Conservation (phyloP, 116 monocot genomes). For the Phalaenopsis hybrid region DNA sequence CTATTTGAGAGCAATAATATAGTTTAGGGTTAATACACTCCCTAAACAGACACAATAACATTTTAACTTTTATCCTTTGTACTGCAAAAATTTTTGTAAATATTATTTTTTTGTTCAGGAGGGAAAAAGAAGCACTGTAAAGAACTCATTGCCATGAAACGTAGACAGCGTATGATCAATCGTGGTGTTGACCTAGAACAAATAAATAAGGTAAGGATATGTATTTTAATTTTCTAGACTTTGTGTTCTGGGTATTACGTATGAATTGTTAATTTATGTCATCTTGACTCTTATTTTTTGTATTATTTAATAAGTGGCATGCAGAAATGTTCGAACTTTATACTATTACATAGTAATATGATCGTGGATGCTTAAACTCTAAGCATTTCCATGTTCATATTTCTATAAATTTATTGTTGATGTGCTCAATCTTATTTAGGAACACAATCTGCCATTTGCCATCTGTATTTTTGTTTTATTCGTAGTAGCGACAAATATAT, state of each 20-base stretch:
- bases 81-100: neutral
- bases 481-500: neutral
- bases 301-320: neutral
- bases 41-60: neutral
- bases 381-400: neutral
- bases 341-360: neutral
- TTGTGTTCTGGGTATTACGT: neutral
- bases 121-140: conserved; percentile 75
- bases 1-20: neutral
- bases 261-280: neutral
- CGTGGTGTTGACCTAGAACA: conserved; percentile 91
- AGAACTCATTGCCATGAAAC: conserved; percentile 75
- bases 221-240: neutral
- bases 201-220: conserved; percentile 61
- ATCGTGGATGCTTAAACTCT: neutral
- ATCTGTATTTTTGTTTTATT: neutral
- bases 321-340: neutral
- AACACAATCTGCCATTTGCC: neutral
- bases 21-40: neutral
- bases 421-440: neutral
- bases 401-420: neutral
- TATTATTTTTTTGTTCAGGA: conserved; percentile 33
- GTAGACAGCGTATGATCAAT: conserved; percentile 69
- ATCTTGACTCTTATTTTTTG: neutral
- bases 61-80: neutral